Percentiles rank a stretch among this genome's conserved stretches.
Conservation (phyloP, 148 eudicot genomes). For the Rhododendron molle region DNA sequence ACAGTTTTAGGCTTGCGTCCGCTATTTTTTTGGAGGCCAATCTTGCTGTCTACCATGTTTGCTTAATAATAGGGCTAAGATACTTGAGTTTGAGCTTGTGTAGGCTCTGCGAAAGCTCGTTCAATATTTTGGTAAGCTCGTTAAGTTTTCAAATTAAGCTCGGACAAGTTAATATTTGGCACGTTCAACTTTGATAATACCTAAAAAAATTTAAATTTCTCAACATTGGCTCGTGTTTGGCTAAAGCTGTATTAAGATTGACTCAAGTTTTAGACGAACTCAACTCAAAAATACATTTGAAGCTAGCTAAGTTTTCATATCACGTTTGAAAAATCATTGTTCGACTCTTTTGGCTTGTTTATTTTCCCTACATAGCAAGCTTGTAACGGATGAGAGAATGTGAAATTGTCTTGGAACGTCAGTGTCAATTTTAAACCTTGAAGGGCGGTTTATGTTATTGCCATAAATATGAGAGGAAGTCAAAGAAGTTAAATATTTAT, state of each 20-base stretch:
- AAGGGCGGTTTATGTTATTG: background rate
- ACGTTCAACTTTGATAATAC: background rate
- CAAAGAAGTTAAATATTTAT: background rate
- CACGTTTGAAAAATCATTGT: background rate
- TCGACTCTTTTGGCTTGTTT: background rate
- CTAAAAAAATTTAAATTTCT: background rate
- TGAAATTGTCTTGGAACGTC: background rate
- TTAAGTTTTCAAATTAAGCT: background rate
- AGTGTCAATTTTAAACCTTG: background rate
- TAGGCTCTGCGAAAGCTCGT: background rate
- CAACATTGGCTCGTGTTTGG: background rate
- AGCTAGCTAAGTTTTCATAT: background rate
- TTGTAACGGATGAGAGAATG: background rate
- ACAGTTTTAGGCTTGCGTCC: too few species aligned
- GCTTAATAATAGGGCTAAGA: background rate
- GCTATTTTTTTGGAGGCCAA: background rate
- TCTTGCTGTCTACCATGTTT: too few species aligned
- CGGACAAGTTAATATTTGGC: background rate
- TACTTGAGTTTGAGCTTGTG: background rate
- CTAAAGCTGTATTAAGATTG: background rate
- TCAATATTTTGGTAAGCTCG: background rate
- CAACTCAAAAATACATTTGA: background rate
- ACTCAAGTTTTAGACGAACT: background rate
- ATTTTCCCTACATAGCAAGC: background rate
- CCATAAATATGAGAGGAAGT: background rate